Evolutionary conservation across 805 yeast genomes (phyloP).

Genomic region (Novakomyces olei): DNA sequence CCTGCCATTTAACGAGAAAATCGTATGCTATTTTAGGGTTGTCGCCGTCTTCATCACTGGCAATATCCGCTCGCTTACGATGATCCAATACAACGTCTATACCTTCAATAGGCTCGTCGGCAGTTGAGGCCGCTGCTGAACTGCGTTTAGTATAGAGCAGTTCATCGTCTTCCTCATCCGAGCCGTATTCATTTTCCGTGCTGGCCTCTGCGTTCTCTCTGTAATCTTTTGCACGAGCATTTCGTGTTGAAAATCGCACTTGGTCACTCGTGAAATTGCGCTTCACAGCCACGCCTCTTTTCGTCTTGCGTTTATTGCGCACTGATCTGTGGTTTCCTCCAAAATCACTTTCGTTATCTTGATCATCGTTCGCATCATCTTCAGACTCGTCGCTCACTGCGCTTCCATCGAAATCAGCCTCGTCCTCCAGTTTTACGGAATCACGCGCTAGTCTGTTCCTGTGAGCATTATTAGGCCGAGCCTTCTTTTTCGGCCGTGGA

Average conservation of each 20-base stretch:
- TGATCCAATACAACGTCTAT: slow-evolving; percentile 36
- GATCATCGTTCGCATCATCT: slow-evolving; percentile 8
- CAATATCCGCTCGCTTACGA: slow-evolving; percentile 23
- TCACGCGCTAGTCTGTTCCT: no score
- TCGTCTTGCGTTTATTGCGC: not conserved
- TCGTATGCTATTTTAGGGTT: slow-evolving; percentile 16
- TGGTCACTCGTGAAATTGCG: slow-evolving; percentile 11
- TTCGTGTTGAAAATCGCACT: slow-evolving; percentile 54
- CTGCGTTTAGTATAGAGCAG: no score
- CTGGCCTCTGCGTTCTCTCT: slow-evolving; percentile 36
- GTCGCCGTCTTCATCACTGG: slow-evolving; percentile 13
- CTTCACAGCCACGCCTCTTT: not conserved
- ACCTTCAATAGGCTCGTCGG: slow-evolving; percentile 20
- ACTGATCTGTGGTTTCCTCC: slow-evolving; percentile 10
- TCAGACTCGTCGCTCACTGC: not conserved
- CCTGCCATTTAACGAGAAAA: slow-evolving; percentile 54
- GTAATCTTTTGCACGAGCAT: slow-evolving; percentile 49
- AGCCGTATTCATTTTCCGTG: slow-evolving; percentile 29
- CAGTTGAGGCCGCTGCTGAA: slow-evolving; percentile 16
- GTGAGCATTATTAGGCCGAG: no score
- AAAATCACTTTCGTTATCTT: slow-evolving; percentile 11
- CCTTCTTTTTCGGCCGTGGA: no score
- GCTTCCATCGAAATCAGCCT: no score
- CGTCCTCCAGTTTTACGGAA: no score
- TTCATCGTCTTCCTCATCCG: slow-evolving; percentile 20